Base-by-base conservation (phyloP, 192 early-diverging fungal species). In the Cetraspora pellucida region DNA sequence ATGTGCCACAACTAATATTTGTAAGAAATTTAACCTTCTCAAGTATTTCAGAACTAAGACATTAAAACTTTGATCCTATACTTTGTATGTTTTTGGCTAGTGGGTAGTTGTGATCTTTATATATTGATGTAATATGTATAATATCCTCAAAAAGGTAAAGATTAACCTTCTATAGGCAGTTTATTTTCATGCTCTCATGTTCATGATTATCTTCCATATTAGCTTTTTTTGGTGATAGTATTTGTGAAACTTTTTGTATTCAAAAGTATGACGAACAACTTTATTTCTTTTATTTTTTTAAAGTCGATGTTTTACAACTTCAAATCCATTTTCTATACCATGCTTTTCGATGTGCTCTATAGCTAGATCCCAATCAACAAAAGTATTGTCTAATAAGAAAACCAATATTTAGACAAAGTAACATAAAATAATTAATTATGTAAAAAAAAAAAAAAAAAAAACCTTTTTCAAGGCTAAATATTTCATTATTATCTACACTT, bases 41-140 rank as follows among this genome's bases (percentile, higher is more conserved):
- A 60, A 60, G 58, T 25, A 60, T 60, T 60, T 60, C 58, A n/a
- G n/a, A n/a, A n/a, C n/a, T 28, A 14, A 60, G 58, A 60, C 6
- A 3, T 11, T 10, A 11, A 60, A 37, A 37, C 28, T 27, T 60
- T 4, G 28, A 3, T 60, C 4, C 58, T 11, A 25, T 28, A 25
- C 25, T 60, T 60, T 27, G 31, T 37, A 37, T 27, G 9, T 60
- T 23, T 23, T 28, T 3, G 10, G 27, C 1, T 27, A 59, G 23
- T 27, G 13, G 23, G 3, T 59, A 9, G 3, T 59, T 59, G 10
- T 59, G 8, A 13, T 59, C 8, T 13, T 59, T 59, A 13, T 21
- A 59, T 10, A 59, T 27, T n/a, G 23, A 60, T 0, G 58, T 30
- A 60, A 25, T 2, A 8, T 25, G 8, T 60, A 60, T 27, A 13